Percentiles rank a stretch among this genome's conserved stretches.
Evolutionary conservation across 495 filamentous ascomycete genomes (phyloP).

Genomic region (Penicillium silybi): DNA sequence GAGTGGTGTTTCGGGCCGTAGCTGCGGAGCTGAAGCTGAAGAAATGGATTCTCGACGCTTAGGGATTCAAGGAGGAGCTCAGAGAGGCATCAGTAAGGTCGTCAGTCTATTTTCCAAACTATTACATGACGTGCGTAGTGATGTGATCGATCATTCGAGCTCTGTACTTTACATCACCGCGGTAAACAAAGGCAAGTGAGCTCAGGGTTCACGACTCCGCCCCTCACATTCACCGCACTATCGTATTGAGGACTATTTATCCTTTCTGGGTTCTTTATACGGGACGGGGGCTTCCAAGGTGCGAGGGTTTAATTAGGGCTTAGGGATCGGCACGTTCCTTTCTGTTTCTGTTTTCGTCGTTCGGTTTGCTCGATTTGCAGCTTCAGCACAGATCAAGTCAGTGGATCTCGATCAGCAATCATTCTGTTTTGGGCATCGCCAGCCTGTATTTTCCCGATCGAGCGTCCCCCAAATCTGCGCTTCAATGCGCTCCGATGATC

Average conservation of each 20-base stretch:
- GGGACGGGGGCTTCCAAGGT: background rate
- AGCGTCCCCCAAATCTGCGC: background rate
- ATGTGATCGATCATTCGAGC: background rate
- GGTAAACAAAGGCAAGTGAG: too few relatives aligned
- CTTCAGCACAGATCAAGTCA: background rate
- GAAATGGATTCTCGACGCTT: background rate
- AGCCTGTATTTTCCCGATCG: background rate
- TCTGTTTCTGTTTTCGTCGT: background rate
- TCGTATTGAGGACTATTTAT: too few relatives aligned
- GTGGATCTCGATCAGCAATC: background rate
- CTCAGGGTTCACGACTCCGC: background rate
- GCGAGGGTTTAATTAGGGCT: background rate
- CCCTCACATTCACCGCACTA: background rate
- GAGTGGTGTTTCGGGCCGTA: conserved; percentile 16
- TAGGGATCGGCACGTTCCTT: background rate
- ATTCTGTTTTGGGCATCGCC: background rate
- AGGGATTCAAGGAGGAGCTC: background rate
- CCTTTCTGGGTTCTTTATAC: too few relatives aligned
- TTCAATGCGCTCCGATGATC: background rate
- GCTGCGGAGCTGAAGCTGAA: background rate
- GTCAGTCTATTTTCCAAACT: background rate
- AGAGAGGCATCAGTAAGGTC: background rate
- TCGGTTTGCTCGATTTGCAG: background rate
- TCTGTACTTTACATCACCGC: background rate
- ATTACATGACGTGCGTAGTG: background rate